These are phyloP conservation scores for Podaxis pistillaris DNA, from an alignment of 768 basidiomycete genomes.

Conservation along the genomic window DNA sequence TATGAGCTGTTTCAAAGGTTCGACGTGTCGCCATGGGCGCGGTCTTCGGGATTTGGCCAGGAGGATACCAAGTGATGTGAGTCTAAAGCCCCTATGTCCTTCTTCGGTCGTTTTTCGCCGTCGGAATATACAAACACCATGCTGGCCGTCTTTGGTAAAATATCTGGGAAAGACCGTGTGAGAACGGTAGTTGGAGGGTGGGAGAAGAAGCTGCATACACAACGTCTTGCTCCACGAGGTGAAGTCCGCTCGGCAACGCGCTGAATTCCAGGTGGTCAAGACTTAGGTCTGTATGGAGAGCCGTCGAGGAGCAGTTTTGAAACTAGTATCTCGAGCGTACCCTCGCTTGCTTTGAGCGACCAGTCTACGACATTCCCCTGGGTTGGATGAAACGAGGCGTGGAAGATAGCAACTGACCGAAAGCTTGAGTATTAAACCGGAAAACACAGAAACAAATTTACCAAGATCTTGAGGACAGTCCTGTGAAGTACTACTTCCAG, in stretches of 20 bases:
- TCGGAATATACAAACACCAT: slow-evolving; percentile 74
- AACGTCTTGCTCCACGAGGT: slow-evolving; percentile 75
- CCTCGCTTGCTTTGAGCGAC: slow-evolving; percentile 69
- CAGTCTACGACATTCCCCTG: slow-evolving; percentile 80
- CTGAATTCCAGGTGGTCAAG: slow-evolving; percentile 78
- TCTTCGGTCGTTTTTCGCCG: slow-evolving; percentile 65
- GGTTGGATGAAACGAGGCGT: slow-evolving; percentile 83
- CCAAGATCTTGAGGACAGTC: slow-evolving; percentile 14
- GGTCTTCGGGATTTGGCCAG: slow-evolving; percentile 63
- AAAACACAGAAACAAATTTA: not conserved
- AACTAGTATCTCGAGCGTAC: slow-evolving; percentile 30
- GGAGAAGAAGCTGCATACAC: slow-evolving; percentile 47
- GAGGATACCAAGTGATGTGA: slow-evolving; percentile 75
- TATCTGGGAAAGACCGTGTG: not conserved
- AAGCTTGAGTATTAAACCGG: not conserved
- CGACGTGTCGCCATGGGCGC: slow-evolving; percentile 74
- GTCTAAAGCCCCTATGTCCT: slow-evolving; percentile 77
- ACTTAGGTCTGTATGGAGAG: slow-evolving; percentile 48
- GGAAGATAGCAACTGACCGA: slow-evolving; percentile 75
- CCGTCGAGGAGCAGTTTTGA: not conserved
- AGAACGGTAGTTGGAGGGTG: not conserved
- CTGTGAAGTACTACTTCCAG: not conserved
- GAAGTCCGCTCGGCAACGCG: slow-evolving; percentile 78
- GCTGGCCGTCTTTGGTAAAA: slow-evolving; percentile 55
- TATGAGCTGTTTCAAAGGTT: slow-evolving; percentile 60